These are phyloP conservation scores for Coix lacrymajobi DNA, from an alignment of 176 grass and related monocot genomes.

Conservation along the genomic window DNA sequence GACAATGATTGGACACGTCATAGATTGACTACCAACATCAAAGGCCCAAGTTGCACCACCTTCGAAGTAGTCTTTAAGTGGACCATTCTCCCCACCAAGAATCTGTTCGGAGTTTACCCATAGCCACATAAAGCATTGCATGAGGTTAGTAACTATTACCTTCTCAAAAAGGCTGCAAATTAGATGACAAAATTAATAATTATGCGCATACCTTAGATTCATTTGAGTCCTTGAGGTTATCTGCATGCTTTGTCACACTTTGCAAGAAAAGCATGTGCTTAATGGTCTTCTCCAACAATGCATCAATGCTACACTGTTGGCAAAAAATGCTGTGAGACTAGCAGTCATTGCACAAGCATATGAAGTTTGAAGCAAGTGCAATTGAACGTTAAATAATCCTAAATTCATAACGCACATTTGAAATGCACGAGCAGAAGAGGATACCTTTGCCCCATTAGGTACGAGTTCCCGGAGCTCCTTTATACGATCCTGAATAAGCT, in stretches of 20 bases:
- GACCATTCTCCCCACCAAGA: slow-evolving; percentile 46
- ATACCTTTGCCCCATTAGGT: slow-evolving; percentile 84
- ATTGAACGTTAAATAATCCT: slow-evolving; percentile 7
- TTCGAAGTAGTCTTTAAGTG: slow-evolving; percentile 71
- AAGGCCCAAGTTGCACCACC: slow-evolving; percentile 89
- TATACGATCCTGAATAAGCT: slow-evolving; percentile 90
- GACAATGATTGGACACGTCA: slow-evolving; percentile 73
- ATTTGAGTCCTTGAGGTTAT: slow-evolving; percentile 65
- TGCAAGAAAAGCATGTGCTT: slow-evolving; percentile 92
- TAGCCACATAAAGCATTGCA: background rate
- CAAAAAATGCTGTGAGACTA: slow-evolving; percentile 33
- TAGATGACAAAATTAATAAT: slow-evolving; percentile 5
- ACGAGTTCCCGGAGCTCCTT: slow-evolving; percentile 83
- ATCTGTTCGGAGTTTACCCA: slow-evolving; percentile 42
- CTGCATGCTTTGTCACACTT: slow-evolving; percentile 76
- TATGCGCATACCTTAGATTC: slow-evolving; percentile 56
- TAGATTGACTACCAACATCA: slow-evolving; percentile 68
- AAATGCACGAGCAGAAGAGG: slow-evolving; percentile 2
- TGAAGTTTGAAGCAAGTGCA: background rate
- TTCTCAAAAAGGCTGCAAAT: slow-evolving; percentile 6
- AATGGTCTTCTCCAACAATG: slow-evolving; percentile 77
- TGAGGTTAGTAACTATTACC: slow-evolving; percentile 5
- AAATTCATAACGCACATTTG: slow-evolving; percentile 3
- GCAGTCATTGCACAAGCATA: background rate
- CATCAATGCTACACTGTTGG: slow-evolving; percentile 91